Evolutionary conservation across 768 basidiomycete genomes (phyloP).

Genomic region (Pulveroboletus ravenelii): DNA sequence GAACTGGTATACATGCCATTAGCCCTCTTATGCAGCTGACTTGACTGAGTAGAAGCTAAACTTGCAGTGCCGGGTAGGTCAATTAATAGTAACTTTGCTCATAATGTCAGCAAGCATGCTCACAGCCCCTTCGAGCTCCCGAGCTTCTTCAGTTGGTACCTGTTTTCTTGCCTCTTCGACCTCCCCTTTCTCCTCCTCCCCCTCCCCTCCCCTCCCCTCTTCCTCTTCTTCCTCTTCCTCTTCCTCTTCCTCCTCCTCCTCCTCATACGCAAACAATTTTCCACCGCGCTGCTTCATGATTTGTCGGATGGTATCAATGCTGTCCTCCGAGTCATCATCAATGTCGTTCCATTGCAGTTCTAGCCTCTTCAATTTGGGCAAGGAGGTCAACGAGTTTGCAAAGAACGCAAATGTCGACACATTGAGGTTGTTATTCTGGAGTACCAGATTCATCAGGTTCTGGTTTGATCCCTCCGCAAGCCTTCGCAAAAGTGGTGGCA

Average conservation of each 20-base stretch:
- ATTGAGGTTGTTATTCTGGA: slow-evolving; percentile 93
- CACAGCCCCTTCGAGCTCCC: slow-evolving; percentile 33
- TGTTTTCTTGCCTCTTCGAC: slow-evolving; percentile 20
- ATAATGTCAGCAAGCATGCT: slow-evolving; percentile 64
- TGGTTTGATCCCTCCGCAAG: slow-evolving; percentile 68
- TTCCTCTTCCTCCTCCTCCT: slow-evolving; percentile 78
- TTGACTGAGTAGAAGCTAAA: background rate
- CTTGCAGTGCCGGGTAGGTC: slow-evolving; percentile 10
- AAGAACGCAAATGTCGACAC: slow-evolving; percentile 61
- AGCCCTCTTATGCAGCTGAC: background rate
- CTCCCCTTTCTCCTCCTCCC: slow-evolving; percentile 30
- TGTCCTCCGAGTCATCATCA: slow-evolving; percentile 67
- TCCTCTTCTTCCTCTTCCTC: slow-evolving; percentile 47
- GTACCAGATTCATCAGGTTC: slow-evolving; percentile 67
- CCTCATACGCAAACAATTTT: slow-evolving; percentile 62
- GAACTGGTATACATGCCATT: slow-evolving; percentile 22
- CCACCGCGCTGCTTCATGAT: slow-evolving; percentile 63
- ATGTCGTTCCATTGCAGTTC: slow-evolving; percentile 92
- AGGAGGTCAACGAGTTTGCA: slow-evolving; percentile 57
- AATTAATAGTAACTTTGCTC: slow-evolving; percentile 54
- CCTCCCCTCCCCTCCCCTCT: slow-evolving; percentile 22
- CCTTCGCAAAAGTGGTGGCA: slow-evolving; percentile 57
- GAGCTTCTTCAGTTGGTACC: slow-evolving; percentile 22
- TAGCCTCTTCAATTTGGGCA: slow-evolving; percentile 56
- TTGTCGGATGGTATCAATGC: slow-evolving; percentile 45